Conservation (phyloP, 192 early-diverging fungal genomes). For the Podila horticola region DNA sequence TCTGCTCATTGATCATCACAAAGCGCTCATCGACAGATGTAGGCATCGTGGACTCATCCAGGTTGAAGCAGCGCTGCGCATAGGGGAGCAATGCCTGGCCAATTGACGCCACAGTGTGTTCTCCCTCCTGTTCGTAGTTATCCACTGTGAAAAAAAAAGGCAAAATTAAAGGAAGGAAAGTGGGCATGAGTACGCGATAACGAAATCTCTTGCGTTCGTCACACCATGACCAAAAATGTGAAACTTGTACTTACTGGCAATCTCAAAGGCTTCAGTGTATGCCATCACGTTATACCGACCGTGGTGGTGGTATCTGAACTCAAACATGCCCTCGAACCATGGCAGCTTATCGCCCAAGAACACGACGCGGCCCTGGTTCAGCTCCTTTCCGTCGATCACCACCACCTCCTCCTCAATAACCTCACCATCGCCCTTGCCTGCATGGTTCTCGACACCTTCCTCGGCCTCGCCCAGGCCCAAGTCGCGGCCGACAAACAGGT, state of each 20-base stretch:
- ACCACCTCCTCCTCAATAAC: slow-evolving; percentile 42
- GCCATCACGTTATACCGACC: slow-evolving; percentile 87
- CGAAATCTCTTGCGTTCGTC: background rate
- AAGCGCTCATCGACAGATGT: slow-evolving; percentile 59
- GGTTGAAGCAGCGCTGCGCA: slow-evolving; percentile 58
- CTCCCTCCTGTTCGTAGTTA: slow-evolving; percentile 19
- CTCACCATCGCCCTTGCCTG: slow-evolving; percentile 50
- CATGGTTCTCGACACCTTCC: slow-evolving; percentile 62
- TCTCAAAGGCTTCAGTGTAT: slow-evolving; percentile 81
- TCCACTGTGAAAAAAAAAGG: slow-evolving; percentile 12
- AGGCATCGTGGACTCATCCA: slow-evolving; percentile 58
- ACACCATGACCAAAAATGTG: background rate
- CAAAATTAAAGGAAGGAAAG: background rate
- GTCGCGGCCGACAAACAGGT: slow-evolving; percentile 69
- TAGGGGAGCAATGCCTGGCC: slow-evolving; percentile 51
- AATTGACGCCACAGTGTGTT: slow-evolving; percentile 41
- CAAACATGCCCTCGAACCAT: slow-evolving; percentile 89
- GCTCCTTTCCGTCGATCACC: slow-evolving; percentile 30
- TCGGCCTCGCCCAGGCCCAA: slow-evolving; percentile 61
- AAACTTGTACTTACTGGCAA: slow-evolving; percentile 57
- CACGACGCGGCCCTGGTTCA: slow-evolving; percentile 52
- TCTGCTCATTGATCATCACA: slow-evolving; percentile 65
- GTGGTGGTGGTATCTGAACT: slow-evolving; percentile 93
- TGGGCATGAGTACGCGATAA: background rate
- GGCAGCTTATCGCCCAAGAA: slow-evolving; percentile 79